Conservation (phyloP, 2,329 filamentous ascomycete genomes). For the Cladosporium sp. region DNA sequence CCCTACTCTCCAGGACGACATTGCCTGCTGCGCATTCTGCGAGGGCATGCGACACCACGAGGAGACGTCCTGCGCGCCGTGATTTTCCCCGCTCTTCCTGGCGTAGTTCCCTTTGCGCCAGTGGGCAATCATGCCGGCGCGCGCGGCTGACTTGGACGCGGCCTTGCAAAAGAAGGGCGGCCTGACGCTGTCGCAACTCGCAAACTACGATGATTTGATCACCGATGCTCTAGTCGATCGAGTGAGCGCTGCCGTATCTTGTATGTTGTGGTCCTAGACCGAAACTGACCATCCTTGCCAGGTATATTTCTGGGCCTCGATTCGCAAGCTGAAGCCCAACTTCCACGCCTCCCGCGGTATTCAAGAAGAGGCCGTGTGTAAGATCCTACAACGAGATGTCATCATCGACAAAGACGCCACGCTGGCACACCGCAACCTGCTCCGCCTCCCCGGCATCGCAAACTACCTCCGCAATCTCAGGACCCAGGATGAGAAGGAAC, state of each 20-base stretch:
- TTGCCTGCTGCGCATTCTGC: background rate
- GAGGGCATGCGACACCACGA: background rate
- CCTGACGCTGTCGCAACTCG: slow-evolving; percentile 79
- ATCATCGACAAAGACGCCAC: slow-evolving; percentile 67
- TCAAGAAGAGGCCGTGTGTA: slow-evolving; percentile 56
- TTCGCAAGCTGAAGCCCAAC: slow-evolving; percentile 85
- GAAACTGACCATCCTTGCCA: slow-evolving; percentile 33
- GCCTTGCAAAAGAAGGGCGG: slow-evolving; percentile 57
- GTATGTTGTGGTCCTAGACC: background rate
- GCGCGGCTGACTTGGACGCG: slow-evolving; percentile 34
- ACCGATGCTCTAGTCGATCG: slow-evolving; percentile 94
- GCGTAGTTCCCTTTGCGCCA: background rate
- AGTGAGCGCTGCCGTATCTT: slow-evolving; percentile 50
- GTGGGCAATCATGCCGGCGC: slow-evolving; percentile 8
- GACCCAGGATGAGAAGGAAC: slow-evolving; percentile 72
- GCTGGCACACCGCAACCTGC: slow-evolving; percentile 64
- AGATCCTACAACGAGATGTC: slow-evolving; percentile 57
- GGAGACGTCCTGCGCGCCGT: background rate
- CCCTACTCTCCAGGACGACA: background rate
- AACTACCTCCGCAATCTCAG: slow-evolving; percentile 60
- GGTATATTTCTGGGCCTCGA: slow-evolving; percentile 94
- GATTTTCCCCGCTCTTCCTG: background rate
- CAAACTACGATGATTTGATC: slow-evolving; percentile 89
- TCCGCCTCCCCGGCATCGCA: slow-evolving; percentile 66
- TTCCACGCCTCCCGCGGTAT: slow-evolving; percentile 81